phyloP scores from a whole-genome alignment of 2,329 filamentous ascomycete species.

The Tolypocladium guangdongense region DNA sequence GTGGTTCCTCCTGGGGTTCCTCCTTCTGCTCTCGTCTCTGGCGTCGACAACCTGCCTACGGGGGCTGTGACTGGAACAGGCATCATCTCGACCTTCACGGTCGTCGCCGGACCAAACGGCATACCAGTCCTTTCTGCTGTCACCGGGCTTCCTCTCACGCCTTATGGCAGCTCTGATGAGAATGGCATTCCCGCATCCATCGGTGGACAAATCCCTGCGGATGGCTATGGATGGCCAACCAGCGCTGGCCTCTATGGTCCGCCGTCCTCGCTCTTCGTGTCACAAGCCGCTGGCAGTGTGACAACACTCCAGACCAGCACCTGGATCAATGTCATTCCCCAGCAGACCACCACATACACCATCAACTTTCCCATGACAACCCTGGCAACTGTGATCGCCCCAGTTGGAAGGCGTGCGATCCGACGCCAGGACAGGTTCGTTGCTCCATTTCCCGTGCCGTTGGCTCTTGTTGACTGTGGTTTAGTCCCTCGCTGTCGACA shows the following conservation, averaged over 20 bases:
- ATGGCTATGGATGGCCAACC: conserved; percentile 14
- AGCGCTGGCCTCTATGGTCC: conserved; percentile 11
- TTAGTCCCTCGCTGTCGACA: conserved; percentile 8
- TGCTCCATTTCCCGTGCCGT: background rate
- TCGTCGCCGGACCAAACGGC: conserved; percentile 12
- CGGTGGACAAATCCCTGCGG: conserved; percentile 4
- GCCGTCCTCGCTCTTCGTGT: conserved; percentile 11
- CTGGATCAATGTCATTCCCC: conserved; percentile 27
- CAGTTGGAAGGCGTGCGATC: conserved; percentile 13
- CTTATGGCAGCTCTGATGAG: conserved; percentile 7
- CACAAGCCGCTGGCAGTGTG: conserved; percentile 3
- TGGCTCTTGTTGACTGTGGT: background rate
- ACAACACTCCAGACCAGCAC: conserved; percentile 22
- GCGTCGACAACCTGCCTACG: conserved; percentile 7
- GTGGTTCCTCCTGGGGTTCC: conserved; percentile 4
- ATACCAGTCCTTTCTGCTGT: conserved; percentile 10
- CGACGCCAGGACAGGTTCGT: conserved; percentile 19
- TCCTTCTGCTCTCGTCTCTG: conserved; percentile 10
- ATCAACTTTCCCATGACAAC: conserved; percentile 28
- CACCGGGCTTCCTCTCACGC: conserved; percentile 6
- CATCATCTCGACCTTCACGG: conserved; percentile 13
- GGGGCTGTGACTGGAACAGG: conserved; percentile 13
- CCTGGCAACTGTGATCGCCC: conserved; percentile 20
- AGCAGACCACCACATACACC: conserved; percentile 28
- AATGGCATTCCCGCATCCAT: conserved; percentile 7